phyloP scores from a whole-genome alignment of 306 rosid species.

The Pueraria montana region DNA sequence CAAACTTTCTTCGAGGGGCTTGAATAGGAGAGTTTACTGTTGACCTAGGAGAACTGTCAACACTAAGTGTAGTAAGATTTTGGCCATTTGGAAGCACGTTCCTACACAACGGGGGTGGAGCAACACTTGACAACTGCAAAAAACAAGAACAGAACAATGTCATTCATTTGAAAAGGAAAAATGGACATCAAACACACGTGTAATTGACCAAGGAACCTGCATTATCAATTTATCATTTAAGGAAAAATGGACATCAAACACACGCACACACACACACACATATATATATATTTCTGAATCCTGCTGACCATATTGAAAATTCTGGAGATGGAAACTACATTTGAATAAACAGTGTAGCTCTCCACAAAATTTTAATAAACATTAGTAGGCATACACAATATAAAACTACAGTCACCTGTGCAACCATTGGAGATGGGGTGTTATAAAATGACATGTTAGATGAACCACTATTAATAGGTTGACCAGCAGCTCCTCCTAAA shows the following conservation, averaged over 20 bases:
- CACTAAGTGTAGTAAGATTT: constrained; percentile 61
- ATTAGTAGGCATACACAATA: constrained; percentile 20
- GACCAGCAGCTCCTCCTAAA: constrained; percentile 73
- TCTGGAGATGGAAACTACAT: constrained; percentile 40
- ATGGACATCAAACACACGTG: constrained; percentile 17
- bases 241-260: constrained; percentile 20
- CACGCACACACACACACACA: too few species aligned
- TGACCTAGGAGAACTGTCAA: constrained; percentile 84
- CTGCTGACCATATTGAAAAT: constrained; percentile 9
- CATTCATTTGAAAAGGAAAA: background rate
- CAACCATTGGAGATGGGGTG: constrained; percentile 90
- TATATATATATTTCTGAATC: background rate
- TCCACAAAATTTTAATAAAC: constrained; percentile 1
- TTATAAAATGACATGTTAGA: constrained; percentile 77
- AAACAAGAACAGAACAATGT: constrained; percentile 34
- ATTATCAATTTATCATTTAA: constrained; percentile 15
- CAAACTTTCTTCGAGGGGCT: constrained; percentile 93
- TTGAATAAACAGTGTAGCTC: constrained; percentile 19
- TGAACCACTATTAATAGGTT: constrained; percentile 64
- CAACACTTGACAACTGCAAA: constrained; percentile 84
- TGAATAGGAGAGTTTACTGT: constrained; percentile 78
- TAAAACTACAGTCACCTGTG: constrained; percentile 68
- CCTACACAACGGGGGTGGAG: constrained; percentile 91
- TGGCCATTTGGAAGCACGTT: constrained; percentile 74
- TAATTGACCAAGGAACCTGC: constrained; percentile 17